phyloP scores from a whole-genome alignment of 2,329 filamentous ascomycete species.

The Monilinia aucupariae region DNA sequence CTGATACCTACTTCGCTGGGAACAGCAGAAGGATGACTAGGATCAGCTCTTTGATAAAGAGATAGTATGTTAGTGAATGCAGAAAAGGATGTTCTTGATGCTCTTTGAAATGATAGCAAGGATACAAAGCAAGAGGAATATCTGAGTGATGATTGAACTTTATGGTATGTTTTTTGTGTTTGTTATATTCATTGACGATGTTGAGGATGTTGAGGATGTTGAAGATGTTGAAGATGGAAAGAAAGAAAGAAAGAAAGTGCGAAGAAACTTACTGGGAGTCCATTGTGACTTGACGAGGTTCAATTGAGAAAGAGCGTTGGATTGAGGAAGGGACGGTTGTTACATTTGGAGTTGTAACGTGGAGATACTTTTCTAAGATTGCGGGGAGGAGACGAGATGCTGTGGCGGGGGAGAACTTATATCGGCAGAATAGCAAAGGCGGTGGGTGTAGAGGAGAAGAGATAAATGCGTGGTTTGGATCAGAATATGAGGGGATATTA shows the following conservation, averaged over 20 bases:
- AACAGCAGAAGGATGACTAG: no score
- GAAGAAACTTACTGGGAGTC: neutral
- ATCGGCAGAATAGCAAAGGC: neutral
- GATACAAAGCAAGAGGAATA: neutral
- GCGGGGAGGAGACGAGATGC: neutral
- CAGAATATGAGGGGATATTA: no score
- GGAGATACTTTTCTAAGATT: neutral
- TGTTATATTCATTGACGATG: neutral
- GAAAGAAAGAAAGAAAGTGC: neutral
- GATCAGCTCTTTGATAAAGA: neutral
- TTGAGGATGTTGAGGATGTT: no score
- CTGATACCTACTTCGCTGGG: neutral
- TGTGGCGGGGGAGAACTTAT: slow-evolving; percentile 2
- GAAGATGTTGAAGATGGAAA: no score
- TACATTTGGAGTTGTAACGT: neutral
- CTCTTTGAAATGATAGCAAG: neutral
- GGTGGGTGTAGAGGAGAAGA: no score
- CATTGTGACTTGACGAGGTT: neutral
- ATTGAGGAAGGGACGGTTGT: neutral
- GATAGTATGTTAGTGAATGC: neutral
- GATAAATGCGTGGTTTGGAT: no score
- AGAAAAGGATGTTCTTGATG: neutral
- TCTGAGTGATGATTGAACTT: neutral
- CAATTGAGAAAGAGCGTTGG: neutral
- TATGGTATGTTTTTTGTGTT: neutral